Evolutionary conservation across 2,329 filamentous ascomycete species (phyloP), one percentile per base, ranked within the genome.

Genomic region (Fusarium clavum): DNA sequence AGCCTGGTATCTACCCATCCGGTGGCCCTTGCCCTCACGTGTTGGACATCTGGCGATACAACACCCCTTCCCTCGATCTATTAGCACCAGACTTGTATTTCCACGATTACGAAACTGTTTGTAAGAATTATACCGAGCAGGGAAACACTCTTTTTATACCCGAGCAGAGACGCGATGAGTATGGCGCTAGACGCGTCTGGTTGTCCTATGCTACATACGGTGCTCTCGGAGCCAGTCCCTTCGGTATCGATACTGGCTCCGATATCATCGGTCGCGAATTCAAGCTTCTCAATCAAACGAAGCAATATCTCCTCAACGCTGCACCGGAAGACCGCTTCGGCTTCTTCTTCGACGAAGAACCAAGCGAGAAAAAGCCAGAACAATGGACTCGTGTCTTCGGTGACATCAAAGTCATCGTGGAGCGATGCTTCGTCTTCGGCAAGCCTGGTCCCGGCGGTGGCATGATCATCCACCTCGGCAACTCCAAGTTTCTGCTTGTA

Each of bases 61-160:
- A 81, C 55, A 79, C 83, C 0, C 81, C 80, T 0, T 67, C 77
- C 2, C 79, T 86, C 9, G 83, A 85, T 55, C 81, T 86, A 20
- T 76, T 86, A 18, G 78, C 81, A 1, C 84, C 84, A 0, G 84
- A 86, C 32, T 38, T 86, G 6, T 86, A 86, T 64, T 79, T 86
- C 20, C 81, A 85, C 64, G 80, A 85, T 40, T 86, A 86, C 65
- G 79, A 81, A 45, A 73, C 64, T 1, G 78, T 82, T 0, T 86
- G 84, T 59, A 71, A 68, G 13, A 79, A 82, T 27, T 86, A 85
- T 62, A 73, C 79, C 5, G 82, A 84, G 52, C 75, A 79, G 6
- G 73, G 76, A 13, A 82, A 85, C 65, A 79, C 83, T 0, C 77
- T 87, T 0, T 86, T 86, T 66, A 85, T 87, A 40, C 85, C 85